Base-by-base conservation (phyloP, 2,329 filamentous ascomycete species). In the Hypoxylon sp. region DNA sequence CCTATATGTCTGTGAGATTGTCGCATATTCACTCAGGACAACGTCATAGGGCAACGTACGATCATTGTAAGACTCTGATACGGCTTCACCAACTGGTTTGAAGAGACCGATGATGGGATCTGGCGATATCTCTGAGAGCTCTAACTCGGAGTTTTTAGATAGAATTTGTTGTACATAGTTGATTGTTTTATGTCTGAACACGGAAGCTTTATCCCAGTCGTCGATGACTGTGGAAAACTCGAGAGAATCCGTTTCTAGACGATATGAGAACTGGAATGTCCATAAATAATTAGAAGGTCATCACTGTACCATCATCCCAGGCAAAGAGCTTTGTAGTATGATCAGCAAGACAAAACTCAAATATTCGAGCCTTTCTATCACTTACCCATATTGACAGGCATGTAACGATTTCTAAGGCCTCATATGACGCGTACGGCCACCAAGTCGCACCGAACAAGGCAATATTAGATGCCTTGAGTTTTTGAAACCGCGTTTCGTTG, bases 381-480 rank as follows among this genome's bases (percentile, higher is more conserved):
- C 70, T 63, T 50, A 70, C 70, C 63, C 63, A 70, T 29, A 70
- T 61, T 26, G 50, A 37, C 29, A 70, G 19, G 14, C 24, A 19
- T 3, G 55, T 63, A n/a, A 33, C 48, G 17, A 57, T 48, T 10
- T 54, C 19, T 19, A 71, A 33, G 1, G 60, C 53, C 3, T 71
- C 63, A 11, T 63, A 67, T 6, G 63, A 31, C 29, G 67, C 64
- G 42, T 52, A 71, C 6, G 67, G 55, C 70, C 70, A 71, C 70
- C 70, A 71, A 13, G 63, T 59, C 29, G 67, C 70, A 0, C 31
- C 53, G 13, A 70, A 67, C 0, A 65, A 6, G 17, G 63, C 37
- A 5, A 67, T 9, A 29, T 63, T 50, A 1, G 44, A 42, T 22
- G n/a, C 46, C 29, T 60, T 59, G 35, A 66, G 52, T 35, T 37